Conservation (phyloP, 371 early-diverging fungal species). For the Quaeritorhiza haematococci region DNA sequence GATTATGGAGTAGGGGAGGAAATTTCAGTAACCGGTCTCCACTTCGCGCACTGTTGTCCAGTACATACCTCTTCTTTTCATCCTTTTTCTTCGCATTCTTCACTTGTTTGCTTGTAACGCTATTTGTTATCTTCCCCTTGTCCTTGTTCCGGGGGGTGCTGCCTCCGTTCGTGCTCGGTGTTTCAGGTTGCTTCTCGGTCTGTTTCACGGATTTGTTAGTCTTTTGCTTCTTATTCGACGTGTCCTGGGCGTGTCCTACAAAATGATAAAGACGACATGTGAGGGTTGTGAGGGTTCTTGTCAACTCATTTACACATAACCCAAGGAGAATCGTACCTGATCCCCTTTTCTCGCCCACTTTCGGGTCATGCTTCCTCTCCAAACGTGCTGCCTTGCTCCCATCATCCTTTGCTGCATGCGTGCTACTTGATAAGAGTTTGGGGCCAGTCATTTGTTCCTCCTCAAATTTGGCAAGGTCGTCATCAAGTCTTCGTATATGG, state of each 20-base stretch:
- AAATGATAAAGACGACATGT: neutral
- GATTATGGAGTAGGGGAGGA: neutral
- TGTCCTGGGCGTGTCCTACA: neutral
- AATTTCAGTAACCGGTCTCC: too few relatives aligned
- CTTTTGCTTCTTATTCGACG: constrained; percentile 3
- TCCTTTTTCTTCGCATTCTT: constrained; percentile 1
- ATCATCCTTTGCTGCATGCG: neutral
- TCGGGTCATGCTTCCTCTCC: neutral
- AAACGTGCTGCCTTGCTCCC: neutral
- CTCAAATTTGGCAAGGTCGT: constrained; percentile 83
- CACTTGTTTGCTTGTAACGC: neutral
- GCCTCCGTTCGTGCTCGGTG: neutral
- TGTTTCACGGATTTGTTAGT: neutral
- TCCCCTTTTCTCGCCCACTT: constrained; percentile 5
- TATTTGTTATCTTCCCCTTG: neutral
- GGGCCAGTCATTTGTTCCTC: constrained; percentile 75
- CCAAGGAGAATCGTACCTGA: neutral
- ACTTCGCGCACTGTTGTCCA: too few relatives aligned
- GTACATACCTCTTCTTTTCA: constrained; percentile 8
- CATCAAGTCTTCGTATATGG: constrained; percentile 84
- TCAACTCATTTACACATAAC: neutral
- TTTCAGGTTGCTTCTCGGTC: constrained; percentile 1
- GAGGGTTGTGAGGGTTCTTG: neutral
- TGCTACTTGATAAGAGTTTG: constrained; percentile 8
- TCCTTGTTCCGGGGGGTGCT: neutral